Conservation (phyloP, 2,329 filamentous ascomycete genomes). For the Scedosporium apiospermum region DNA sequence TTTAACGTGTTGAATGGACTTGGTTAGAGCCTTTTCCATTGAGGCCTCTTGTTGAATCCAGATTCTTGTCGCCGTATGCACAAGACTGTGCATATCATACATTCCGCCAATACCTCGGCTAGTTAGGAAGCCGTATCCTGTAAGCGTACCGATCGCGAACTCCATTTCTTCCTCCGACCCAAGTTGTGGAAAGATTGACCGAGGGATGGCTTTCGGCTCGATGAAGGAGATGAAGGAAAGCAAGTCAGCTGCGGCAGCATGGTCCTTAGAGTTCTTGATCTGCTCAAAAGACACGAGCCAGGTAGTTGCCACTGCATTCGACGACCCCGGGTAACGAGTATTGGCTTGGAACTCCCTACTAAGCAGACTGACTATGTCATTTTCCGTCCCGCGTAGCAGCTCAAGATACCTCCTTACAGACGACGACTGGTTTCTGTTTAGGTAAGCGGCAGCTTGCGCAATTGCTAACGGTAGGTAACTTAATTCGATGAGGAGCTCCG, state of each 20-base stretch:
- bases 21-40: neutral
- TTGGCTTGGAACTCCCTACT: constrained; percentile 23
- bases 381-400: constrained; percentile 11
- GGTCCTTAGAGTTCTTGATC: constrained; percentile 17
- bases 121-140: constrained; percentile 16
- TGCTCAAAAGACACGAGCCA: constrained; percentile 30
- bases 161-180: constrained; percentile 7
- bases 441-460: constrained; percentile 10
- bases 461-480: constrained; percentile 11
- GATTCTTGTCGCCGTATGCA: constrained; percentile 15
- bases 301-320: constrained; percentile 22
- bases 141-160: constrained; percentile 17
- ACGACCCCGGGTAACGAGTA: constrained; percentile 17
- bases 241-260: constrained; percentile 18
- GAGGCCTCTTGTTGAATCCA: constrained; percentile 13
- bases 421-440: constrained; percentile 3
- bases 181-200: constrained; percentile 17
- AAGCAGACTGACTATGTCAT: constrained; percentile 19
- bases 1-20: neutral
- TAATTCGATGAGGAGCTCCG: neutral
- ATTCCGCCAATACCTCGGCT: constrained; percentile 10
- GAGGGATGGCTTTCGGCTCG: constrained; percentile 24
- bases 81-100: constrained; percentile 20
- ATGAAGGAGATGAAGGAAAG: constrained; percentile 27
- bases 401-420: neutral